These are phyloP conservation scores for Termitomyces sp. DNA, from an alignment of 768 basidiomycete genomes.

Conservation along the genomic window DNA sequence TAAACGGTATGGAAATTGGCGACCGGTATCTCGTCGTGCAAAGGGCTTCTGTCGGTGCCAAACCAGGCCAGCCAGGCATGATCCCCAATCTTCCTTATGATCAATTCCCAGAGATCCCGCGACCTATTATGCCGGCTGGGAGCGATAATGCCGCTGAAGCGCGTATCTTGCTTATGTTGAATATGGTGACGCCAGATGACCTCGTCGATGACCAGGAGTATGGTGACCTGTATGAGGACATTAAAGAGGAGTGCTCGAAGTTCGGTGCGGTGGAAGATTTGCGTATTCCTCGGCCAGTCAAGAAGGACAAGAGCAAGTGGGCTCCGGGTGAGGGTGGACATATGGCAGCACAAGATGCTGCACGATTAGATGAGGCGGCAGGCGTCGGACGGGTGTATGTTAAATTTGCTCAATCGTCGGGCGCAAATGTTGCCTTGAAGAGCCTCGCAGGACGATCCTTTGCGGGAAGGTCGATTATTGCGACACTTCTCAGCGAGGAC, in stretches of 20 bases:
- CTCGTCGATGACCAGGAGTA: constrained; percentile 89
- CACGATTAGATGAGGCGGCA: constrained; percentile 78
- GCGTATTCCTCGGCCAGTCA: constrained; percentile 84
- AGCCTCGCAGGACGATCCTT: constrained; percentile 88
- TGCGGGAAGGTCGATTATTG: constrained; percentile 83
- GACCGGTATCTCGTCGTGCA: constrained; percentile 96
- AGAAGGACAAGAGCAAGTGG: constrained; percentile 84
- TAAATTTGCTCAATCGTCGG: constrained; percentile 63
- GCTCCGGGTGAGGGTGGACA: constrained; percentile 55
- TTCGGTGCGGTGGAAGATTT: constrained; percentile 84
- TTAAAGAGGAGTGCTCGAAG: constrained; percentile 84
- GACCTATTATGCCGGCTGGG: constrained; percentile 85
- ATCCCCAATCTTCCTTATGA: constrained; percentile 74
- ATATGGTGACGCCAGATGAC: constrained; percentile 97
- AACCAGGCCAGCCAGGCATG: constrained; percentile 63
- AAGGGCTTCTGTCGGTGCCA: constrained; percentile 91
- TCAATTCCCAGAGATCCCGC: constrained; percentile 78
- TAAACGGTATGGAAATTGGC: constrained; percentile 97
- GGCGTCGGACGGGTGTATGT: constrained; percentile 98
- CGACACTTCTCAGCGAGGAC: constrained; percentile 78
- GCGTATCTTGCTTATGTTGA: constrained; percentile 93
- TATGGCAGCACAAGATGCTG: constrained; percentile 62
- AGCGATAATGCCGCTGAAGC: constrained; percentile 57
- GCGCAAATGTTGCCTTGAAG: constrained; percentile 73
- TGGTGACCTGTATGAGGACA: constrained; percentile 90